Conservation (phyloP, 495 filamentous ascomycete species). For the Trichoderma asperelloides region DNA sequence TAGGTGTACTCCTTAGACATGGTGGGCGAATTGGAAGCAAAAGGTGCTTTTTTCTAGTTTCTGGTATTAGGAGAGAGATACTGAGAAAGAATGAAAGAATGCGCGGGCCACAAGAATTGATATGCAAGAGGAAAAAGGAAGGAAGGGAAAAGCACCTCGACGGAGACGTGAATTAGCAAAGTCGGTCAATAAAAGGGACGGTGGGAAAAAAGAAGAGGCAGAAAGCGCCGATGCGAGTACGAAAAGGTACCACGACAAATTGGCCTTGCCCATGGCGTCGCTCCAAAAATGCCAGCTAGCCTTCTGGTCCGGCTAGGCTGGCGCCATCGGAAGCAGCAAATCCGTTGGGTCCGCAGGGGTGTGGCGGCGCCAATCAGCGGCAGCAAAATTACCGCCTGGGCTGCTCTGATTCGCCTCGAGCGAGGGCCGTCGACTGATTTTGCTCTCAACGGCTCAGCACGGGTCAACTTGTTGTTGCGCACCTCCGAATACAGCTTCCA, state of each 20-base stretch:
- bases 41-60: no score
- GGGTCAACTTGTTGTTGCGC: no score
- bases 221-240: neutral
- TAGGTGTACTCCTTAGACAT: slow-evolving; percentile 60
- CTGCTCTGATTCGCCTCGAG: neutral
- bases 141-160: slow-evolving; percentile 9
- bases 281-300: slow-evolving; percentile 2
- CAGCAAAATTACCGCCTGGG: slow-evolving; percentile 1
- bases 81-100: neutral
- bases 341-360: neutral
- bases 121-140: slow-evolving; percentile 12
- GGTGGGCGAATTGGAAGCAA: slow-evolving; percentile 8
- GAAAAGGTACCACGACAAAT: neutral
- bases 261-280: neutral
- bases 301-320: neutral
- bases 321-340: neutral
- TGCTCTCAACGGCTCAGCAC: neutral
- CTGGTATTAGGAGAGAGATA: neutral
- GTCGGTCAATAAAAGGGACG: slow-evolving; percentile 8
- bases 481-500: no score
- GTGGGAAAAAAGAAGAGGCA: neutral
- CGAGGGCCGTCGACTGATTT: neutral
- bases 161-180: neutral
- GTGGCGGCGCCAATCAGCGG: neutral
- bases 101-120: slow-evolving; percentile 7